Conservation (phyloP, 208 protist genomes). For the Trypanosoma lewisi region DNA sequence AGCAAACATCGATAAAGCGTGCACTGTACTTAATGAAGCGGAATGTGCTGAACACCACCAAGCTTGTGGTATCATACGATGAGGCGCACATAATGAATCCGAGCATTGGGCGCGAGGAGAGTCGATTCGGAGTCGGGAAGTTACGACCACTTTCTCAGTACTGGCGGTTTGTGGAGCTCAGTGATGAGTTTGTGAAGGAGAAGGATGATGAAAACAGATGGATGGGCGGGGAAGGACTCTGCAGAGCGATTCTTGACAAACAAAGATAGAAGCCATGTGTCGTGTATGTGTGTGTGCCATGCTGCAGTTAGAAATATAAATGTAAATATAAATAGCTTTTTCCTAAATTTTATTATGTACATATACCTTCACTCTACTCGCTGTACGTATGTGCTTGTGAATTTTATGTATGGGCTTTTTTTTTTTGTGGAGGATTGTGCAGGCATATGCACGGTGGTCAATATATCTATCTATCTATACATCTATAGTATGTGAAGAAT, state of each 20-base stretch:
- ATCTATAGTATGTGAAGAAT: too few species aligned
- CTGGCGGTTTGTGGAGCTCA: conserved; percentile 66
- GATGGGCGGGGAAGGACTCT: conserved; percentile 51
- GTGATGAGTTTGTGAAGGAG: conserved; percentile 52
- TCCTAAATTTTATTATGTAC: not conserved
- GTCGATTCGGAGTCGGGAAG: conserved; percentile 63
- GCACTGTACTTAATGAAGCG: conserved; percentile 54
- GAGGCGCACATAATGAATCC: conserved; percentile 29
- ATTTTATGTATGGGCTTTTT: not conserved
- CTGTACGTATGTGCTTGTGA: not conserved
- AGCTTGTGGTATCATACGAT: conserved; percentile 35
- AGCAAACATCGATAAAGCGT: conserved; percentile 29
- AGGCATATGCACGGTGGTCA: too few species aligned
- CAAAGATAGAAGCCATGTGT: not conserved
- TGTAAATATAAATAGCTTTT: too few species aligned
- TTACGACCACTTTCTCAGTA: conserved; percentile 47
- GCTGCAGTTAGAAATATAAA: too few species aligned
- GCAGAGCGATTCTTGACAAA: too few species aligned
- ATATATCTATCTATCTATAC: too few species aligned
- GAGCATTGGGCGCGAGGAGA: conserved; percentile 24
- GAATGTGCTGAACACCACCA: conserved; percentile 9
- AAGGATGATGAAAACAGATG: conserved; percentile 63
- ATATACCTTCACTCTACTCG: too few species aligned
- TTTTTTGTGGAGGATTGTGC: too few species aligned
- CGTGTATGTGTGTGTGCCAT: not conserved